Conservation (phyloP, 2,329 filamentous ascomycete genomes). For the Torrubiella hemipterigena region DNA sequence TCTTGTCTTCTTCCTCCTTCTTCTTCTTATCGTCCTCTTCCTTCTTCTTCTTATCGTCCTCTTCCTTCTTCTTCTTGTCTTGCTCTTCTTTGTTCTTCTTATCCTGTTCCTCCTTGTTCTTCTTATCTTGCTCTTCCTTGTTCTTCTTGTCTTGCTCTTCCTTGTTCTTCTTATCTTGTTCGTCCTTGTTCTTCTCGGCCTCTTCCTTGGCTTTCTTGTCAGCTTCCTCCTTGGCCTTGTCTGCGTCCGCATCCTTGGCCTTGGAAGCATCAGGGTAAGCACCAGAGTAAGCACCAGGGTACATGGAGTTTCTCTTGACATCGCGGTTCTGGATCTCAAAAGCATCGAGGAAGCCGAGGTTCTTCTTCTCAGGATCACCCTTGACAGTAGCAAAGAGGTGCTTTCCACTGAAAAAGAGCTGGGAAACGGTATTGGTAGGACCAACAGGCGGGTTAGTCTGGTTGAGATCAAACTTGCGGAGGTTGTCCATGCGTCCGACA, state of each 20-base stretch:
- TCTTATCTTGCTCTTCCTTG: too few relatives aligned
- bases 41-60: neutral
- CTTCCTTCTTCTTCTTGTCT: too few relatives aligned
- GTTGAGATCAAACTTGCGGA: slow-evolving; percentile 33
- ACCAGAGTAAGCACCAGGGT: too few relatives aligned
- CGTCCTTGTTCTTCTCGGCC: too few relatives aligned
- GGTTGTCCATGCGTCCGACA: slow-evolving; percentile 28
- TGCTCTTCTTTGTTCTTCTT: too few relatives aligned
- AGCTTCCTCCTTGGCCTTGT: too few relatives aligned
- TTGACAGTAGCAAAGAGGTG: slow-evolving; percentile 48
- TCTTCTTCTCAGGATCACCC: slow-evolving; percentile 41
- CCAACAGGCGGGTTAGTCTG: slow-evolving; percentile 48
- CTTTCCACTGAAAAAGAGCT: slow-evolving; percentile 46
- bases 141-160: too few relatives aligned
- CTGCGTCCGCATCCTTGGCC: neutral
- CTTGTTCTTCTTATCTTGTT: too few relatives aligned
- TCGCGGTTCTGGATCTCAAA: slow-evolving; percentile 34
- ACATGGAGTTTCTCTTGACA: too few relatives aligned
- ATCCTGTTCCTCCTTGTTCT: too few relatives aligned
- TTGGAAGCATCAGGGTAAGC: too few relatives aligned
- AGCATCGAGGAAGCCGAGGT: slow-evolving; percentile 41
- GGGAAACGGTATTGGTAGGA: slow-evolving; percentile 46
- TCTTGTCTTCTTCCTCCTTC: neutral
- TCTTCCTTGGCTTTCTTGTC: too few relatives aligned
- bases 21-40: neutral